A percentile compares a stretch with the other conserved stretches of the same genome.
Conservation (phyloP, 2,329 filamentous ascomycete species). For the Rutstroemia sp. region DNA sequence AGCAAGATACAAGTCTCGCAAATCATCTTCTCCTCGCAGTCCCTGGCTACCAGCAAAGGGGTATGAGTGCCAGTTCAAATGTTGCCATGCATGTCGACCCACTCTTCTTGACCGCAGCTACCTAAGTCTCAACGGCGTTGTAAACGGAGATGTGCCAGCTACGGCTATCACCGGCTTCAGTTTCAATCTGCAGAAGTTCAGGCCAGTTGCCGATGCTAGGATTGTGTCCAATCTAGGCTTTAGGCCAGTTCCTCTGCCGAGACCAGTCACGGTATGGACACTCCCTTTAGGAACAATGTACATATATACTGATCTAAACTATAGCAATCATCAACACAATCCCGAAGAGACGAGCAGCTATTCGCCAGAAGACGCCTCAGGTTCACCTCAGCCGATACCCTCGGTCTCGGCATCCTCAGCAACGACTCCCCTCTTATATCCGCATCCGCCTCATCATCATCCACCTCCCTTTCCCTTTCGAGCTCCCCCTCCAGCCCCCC, state of each 20-base stretch:
- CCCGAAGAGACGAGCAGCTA: background rate
- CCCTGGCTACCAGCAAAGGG: constrained; percentile 34
- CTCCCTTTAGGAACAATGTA: background rate
- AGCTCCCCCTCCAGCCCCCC: background rate
- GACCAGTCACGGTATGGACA: constrained; percentile 10
- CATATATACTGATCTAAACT: background rate
- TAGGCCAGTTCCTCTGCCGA: constrained; percentile 15
- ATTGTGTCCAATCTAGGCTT: constrained; percentile 24
- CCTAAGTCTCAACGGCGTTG: constrained; percentile 43
- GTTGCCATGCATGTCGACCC: constrained; percentile 44
- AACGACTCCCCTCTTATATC: background rate
- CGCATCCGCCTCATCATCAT: background rate
- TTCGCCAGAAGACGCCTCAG: background rate
- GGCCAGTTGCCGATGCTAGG: constrained; percentile 32
- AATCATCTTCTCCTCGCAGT: constrained; percentile 6
- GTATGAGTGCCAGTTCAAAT: constrained; percentile 42
- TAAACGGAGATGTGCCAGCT: constrained; percentile 42
- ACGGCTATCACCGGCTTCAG: constrained; percentile 45
- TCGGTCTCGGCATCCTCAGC: constrained; percentile 13
- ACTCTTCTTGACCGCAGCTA: constrained; percentile 37
- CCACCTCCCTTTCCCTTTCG: background rate
- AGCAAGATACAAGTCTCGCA: background rate
- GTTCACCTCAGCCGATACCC: background rate
- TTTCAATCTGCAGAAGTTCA: constrained; percentile 37
- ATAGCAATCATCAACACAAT: background rate